These are phyloP conservation scores for Lepidium campestre DNA, from an alignment of 441 rosid genomes.

Conservation along the genomic window DNA sequence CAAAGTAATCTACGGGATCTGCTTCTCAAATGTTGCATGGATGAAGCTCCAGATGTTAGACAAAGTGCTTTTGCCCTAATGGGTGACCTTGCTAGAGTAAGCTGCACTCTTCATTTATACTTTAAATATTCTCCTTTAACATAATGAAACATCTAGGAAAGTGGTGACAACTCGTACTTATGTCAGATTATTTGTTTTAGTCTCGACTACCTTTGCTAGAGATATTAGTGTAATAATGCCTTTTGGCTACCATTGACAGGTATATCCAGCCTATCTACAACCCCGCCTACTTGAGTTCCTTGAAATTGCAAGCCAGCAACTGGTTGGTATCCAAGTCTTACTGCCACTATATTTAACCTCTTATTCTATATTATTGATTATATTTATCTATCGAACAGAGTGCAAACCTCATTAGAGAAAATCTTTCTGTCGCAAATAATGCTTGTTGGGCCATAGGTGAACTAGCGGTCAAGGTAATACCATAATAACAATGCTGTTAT, in stretches of 20 bases:
- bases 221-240: background rate
- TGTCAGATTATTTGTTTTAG: background rate
- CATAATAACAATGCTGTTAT: background rate
- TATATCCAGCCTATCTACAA: conserved; percentile 71
- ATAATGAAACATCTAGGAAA: background rate
- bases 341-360: conserved; percentile 1
- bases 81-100: conserved; percentile 95
- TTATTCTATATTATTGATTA: conserved; percentile 10
- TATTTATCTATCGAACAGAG: conserved; percentile 41
- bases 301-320: conserved; percentile 81
- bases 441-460: conserved; percentile 99
- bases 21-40: conserved; percentile 90
- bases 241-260: conserved; percentile 38
- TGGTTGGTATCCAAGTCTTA: conserved; percentile 47
- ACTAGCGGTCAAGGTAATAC: conserved; percentile 79
- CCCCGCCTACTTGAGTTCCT: conserved; percentile 73
- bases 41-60: conserved; percentile 83
- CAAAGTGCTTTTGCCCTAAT: conserved; percentile 99
- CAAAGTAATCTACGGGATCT: conserved; percentile 77
- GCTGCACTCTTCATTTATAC: conserved; percentile 14
- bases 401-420: conserved; percentile 60
- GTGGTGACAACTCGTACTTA: background rate
- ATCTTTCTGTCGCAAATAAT: conserved; percentile 89
- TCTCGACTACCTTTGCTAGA: background rate
- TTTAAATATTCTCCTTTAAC: background rate